phyloP scores from a whole-genome alignment of 139 green algal species.

The Chlorella sp. region DNA sequence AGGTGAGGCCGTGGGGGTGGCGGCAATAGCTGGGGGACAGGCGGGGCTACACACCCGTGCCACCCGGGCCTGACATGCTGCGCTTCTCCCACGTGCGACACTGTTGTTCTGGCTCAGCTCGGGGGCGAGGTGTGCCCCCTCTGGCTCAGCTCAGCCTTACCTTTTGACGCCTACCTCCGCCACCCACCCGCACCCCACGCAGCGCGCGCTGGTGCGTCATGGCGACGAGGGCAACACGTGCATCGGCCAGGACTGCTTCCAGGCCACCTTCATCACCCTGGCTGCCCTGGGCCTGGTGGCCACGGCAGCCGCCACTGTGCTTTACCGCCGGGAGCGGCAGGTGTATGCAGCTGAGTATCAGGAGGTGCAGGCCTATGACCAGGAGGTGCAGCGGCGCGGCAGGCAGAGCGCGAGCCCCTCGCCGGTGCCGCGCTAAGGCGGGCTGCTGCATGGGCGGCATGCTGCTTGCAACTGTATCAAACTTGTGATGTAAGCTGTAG shows the following conservation, averaged over 20 bases:
- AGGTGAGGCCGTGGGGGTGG: conserved; percentile 2
- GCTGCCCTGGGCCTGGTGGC: conserved; percentile 22
- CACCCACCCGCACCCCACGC: not conserved
- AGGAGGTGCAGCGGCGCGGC: conserved; percentile 5
- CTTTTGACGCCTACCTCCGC: too few relatives aligned
- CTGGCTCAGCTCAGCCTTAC: too few relatives aligned
- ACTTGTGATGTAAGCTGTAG: too few relatives aligned
- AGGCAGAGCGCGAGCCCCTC: not conserved
- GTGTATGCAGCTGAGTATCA: not conserved
- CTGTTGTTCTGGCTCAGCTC: too few relatives aligned
- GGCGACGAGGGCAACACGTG: conserved; percentile 22
- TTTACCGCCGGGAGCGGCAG: conserved; percentile 8
- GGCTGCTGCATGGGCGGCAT: too few relatives aligned
- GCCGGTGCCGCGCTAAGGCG: not conserved
- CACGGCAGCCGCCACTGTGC: not conserved
- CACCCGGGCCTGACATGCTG: too few relatives aligned
- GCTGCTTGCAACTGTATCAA: too few relatives aligned
- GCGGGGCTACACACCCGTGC: too few relatives aligned
- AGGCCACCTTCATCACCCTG: conserved; percentile 41
- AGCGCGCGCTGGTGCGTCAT: conserved; percentile 3
- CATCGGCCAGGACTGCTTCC: conserved; percentile 51
- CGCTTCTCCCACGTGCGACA: too few relatives aligned
- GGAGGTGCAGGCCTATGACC: conserved; percentile 23
- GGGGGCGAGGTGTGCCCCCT: too few relatives aligned
- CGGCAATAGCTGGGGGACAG: too few relatives aligned